Evolutionary conservation across 164 flowering plant species (phyloP).

Genomic region (Liriodendron chinense): DNA sequence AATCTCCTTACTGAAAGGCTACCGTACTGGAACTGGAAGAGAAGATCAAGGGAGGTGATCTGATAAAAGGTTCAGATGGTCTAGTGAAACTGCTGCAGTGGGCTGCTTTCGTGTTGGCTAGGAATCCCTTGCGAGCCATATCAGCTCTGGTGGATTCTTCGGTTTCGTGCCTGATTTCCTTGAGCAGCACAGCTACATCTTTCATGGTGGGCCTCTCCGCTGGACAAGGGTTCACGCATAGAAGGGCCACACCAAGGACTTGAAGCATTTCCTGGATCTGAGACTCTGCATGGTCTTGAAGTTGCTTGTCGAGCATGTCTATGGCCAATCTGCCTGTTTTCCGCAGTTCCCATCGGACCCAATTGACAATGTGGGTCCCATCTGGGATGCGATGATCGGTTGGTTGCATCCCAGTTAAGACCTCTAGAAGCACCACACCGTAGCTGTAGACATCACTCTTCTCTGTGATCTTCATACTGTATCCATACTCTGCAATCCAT

Average conservation of each 20-base stretch:
- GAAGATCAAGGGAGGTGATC: constrained; percentile 25
- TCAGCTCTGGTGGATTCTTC: constrained; percentile 35
- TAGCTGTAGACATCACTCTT: constrained; percentile 69
- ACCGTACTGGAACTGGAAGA: constrained; percentile 11
- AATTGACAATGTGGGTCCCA: constrained; percentile 44
- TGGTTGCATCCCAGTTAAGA: constrained; percentile 57
- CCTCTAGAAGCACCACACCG: constrained; percentile 62
- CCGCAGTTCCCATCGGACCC: constrained; percentile 38
- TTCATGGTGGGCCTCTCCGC: constrained; percentile 64
- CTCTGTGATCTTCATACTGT: constrained; percentile 54
- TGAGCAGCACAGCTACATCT: constrained; percentile 54
- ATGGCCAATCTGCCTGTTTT: constrained; percentile 24
- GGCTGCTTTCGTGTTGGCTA: constrained; percentile 26
- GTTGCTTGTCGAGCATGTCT: constrained; percentile 42
- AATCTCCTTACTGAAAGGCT: background rate
- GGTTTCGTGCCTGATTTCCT: constrained; percentile 43
- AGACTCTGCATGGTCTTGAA: constrained; percentile 34
- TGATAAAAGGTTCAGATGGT: constrained; percentile 46
- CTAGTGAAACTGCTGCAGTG: constrained; percentile 55
- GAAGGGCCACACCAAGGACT: constrained; percentile 55
- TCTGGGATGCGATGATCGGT: constrained; percentile 42
- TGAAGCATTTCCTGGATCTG: constrained; percentile 60
- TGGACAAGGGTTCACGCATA: constrained; percentile 46
- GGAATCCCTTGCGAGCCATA: constrained; percentile 15
- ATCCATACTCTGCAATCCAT: constrained; percentile 54